Percentiles rank a stretch among this genome's conserved stretches.
These are phyloP conservation scores for Penicillium expansum DNA, from an alignment of 2,329 filamentous ascomycete genomes.

Conservation along the genomic window DNA sequence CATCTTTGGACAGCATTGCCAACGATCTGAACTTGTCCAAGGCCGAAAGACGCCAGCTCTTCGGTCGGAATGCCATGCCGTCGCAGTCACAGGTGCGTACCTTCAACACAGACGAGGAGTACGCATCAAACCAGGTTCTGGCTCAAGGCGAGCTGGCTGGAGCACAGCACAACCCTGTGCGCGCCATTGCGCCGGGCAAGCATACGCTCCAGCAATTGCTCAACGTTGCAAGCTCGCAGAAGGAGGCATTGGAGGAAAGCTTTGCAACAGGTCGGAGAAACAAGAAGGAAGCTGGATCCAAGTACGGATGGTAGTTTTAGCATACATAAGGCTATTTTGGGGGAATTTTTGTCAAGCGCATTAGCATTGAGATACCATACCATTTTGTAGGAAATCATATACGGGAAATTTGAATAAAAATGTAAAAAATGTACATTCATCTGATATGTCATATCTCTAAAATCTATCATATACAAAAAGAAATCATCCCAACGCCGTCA, in stretches of 20 bases:
- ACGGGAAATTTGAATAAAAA: too few relatives aligned
- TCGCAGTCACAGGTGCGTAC: constrained; percentile 69
- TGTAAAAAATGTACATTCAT: too few relatives aligned
- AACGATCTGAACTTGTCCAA: constrained; percentile 75
- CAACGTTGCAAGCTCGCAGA: constrained; percentile 75
- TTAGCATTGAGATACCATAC: constrained; percentile 16
- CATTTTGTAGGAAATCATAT: not conserved
- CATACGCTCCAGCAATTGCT: constrained; percentile 87
- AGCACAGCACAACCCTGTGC: constrained; percentile 74
- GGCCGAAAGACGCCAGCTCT: constrained; percentile 75
- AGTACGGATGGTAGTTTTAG: constrained; percentile 71
- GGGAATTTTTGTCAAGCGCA: not conserved
- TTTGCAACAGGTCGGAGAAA: constrained; percentile 79
- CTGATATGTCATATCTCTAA: constrained; percentile 1
- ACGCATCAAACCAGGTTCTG: constrained; percentile 78
- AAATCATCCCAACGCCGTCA: constrained; percentile 9
- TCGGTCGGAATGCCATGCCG: constrained; percentile 62
- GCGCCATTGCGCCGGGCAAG: constrained; percentile 79
- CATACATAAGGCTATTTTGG: not conserved
- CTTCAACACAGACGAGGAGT: constrained; percentile 88
- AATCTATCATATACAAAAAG: constrained; percentile 17
- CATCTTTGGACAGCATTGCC: constrained; percentile 66
- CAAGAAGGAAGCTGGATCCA: constrained; percentile 74
- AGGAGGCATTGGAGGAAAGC: constrained; percentile 85
- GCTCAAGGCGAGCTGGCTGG: constrained; percentile 50